Percentiles rank a stretch among this genome's conserved stretches.
Evolutionary conservation across 106 monocot genomes (phyloP).

Genomic region (Acorus gramineus): DNA sequence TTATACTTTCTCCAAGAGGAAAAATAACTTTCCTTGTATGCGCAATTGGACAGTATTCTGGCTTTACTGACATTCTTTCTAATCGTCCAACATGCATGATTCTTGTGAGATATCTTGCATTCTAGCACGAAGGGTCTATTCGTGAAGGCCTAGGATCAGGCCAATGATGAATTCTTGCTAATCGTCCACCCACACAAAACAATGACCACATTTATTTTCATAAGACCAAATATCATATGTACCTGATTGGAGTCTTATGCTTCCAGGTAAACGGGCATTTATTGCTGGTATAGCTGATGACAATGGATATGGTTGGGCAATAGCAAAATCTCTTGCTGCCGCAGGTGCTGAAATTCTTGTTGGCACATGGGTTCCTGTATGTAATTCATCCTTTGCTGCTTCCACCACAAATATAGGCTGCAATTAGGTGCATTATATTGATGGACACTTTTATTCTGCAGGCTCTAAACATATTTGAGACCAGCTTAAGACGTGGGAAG

Average conservation of each 20-base stretch:
- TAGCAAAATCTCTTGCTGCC: constrained; percentile 93
- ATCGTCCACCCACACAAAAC: not conserved
- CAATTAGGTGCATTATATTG: constrained; percentile 1
- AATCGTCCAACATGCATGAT: no score
- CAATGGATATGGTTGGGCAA: constrained; percentile 99
- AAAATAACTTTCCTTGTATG: no score
- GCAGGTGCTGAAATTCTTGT: constrained; percentile 98
- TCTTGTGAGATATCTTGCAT: no score
- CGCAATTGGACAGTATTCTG: no score
- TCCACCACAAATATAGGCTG: not conserved
- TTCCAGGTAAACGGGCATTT: constrained; percentile 85
- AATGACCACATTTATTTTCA: not conserved
- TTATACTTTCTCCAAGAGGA: no score
- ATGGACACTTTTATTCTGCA: constrained; percentile 12
- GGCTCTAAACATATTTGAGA: constrained; percentile 96
- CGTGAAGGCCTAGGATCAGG: no score
- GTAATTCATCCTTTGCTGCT: constrained; percentile 8
- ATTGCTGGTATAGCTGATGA: constrained; percentile 98
- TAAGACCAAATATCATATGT: not conserved
- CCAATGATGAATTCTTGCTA: no score
- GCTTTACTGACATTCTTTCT: no score
- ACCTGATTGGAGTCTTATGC: not conserved
- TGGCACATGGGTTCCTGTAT: constrained; percentile 98
- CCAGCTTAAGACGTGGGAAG: constrained; percentile 85
- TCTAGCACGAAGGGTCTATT: no score